Evolutionary conservation across 2,329 filamentous ascomycete genomes (phyloP), one percentile per base, ranked within the genome.

Genomic region (Ophiostoma populinum): DNA sequence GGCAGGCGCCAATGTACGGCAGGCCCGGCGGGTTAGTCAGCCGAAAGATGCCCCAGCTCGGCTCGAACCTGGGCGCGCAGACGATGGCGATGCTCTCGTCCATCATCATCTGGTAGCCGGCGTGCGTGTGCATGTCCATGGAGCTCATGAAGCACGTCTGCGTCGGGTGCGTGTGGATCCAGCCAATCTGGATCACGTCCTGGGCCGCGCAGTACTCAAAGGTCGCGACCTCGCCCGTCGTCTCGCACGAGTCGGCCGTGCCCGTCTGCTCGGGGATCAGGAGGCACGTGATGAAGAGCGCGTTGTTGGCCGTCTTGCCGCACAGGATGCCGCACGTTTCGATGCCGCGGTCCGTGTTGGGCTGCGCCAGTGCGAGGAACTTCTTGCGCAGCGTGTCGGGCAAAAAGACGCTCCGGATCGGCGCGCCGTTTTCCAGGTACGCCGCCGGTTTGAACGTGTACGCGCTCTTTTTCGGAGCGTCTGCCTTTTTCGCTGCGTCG

Each of bases 81-180:
- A 98, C 90, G 48, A 98, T 92, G 4, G 90, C 90, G 42, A 98
- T 85, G 47, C 82, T 92, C 61, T 98, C 90, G 1, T 85, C 78
- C 57, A 95, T 70, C 83, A 94, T 94, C 40, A 90, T 75, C 55
- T 98, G 90, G 52, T 94, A 95, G 9, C 85, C 85, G 3, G 77
- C 76, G 50, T 93, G 87, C 0, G 92, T 98, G 51, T 98, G 90
- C 45, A 95, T 52, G 51, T 98, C 90, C 33, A 87, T 66, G 32
- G 80, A 90, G 51, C 83, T 93, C 81, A 98, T 92, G 53, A 98
- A 98, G 55, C 90, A 98, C 0, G 83, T 92, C 57, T 98, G 90
- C 0, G 79, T 83, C 0, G 90, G 90, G 53, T 98, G 90, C 0
- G 90, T 98, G 52, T 98, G 90, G 41, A 98, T 98, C 90, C 90